Evolutionary conservation across 192 early-diverging fungal species (phyloP), one percentile per base, ranked within the genome.

Genomic region (Coemansia sp.): DNA sequence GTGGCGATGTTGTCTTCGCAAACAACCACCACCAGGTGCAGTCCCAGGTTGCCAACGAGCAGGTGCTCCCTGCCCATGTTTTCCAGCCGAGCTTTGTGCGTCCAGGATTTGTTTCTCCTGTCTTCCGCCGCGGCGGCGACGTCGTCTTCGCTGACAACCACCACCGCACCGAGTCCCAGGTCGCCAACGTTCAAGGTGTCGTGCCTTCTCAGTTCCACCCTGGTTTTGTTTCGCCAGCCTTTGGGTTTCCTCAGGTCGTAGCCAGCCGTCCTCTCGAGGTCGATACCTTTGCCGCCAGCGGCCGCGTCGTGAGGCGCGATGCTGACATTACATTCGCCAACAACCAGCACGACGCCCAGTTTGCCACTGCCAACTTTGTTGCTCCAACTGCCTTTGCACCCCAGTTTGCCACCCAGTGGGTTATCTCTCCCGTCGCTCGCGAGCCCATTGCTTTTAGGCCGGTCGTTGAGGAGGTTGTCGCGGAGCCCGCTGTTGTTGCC

Each of bases 1-100:
- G 68, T 30, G 66, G 73, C 35, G 71, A 83, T 48, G 80, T 83
- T 0, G 66, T 83, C 12, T 83, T 83, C 74, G 80, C 80, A 45
- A 66, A 76, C 66, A 73, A 69, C 62, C 75, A 73, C 44, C 80
- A 71, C 48, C 79, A 81, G 67, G 62, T 58, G 3, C 62, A 70
- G 38, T 34, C 63, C 18, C 69, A 71, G 39, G 8, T 61, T 15
- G 49, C 51, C n/a, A 62, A 48, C 58, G 66, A 55, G 33, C 56
- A 58, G 33, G 35, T 16, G 4, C 26, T 58, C 16, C 56, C 56
- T 5, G 39, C 66, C 8, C 66, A 68, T 20, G 33, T 69, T 8
- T 34, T 69, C 34, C 34, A 64, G 26, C 57, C 67, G 8, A 52
- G 1, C 7, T 52, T 52, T 24, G 49, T 52, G 49, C 49, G 49